These are phyloP conservation scores for Hymenoscyphus occultus DNA, from an alignment of 2,329 filamentous ascomycete genomes.

Conservation along the genomic window DNA sequence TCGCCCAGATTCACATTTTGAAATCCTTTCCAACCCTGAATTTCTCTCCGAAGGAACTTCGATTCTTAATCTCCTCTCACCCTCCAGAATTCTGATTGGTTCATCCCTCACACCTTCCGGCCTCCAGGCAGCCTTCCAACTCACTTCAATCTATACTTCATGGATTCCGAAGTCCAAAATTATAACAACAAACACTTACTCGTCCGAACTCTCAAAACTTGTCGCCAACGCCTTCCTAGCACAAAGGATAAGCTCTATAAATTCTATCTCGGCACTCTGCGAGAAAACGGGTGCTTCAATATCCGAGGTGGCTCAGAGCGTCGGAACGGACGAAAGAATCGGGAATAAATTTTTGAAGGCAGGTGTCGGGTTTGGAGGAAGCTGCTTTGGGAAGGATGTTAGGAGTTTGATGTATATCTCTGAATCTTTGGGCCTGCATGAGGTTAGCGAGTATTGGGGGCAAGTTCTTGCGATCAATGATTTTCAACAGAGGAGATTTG, in stretches of 20 bases:
- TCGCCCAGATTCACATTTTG: conserved; percentile 63
- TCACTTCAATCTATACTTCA: conserved; percentile 64
- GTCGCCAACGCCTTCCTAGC: conserved; percentile 79
- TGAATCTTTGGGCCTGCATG: conserved; percentile 63
- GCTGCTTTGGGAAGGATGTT: conserved; percentile 80
- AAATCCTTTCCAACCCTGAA: conserved; percentile 78
- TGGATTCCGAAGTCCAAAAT: conserved; percentile 70
- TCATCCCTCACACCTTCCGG: conserved; percentile 60
- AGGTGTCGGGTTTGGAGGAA: conserved; percentile 74
- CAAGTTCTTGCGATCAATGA: conserved; percentile 75
- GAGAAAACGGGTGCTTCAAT: conserved; percentile 73
- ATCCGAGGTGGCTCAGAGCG: conserved; percentile 64
- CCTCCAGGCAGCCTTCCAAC: conserved; percentile 57
- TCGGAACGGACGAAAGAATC: conserved; percentile 69
- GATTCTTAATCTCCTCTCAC: conserved; percentile 65
- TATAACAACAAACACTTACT: conserved; percentile 71
- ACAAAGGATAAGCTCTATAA: conserved; percentile 78
- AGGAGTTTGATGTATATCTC: conserved; percentile 71
- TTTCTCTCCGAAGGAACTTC: conserved; percentile 78
- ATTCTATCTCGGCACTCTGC: conserved; percentile 76
- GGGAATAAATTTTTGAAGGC: conserved; percentile 72
- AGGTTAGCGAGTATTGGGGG: conserved; percentile 74
- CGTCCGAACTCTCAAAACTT: conserved; percentile 75
- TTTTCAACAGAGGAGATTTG: conserved; percentile 68
- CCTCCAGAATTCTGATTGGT: conserved; percentile 74